phyloP scores from a whole-genome alignment of 2,329 filamentous ascomycete species.

The Canariomyces notabilis region DNA sequence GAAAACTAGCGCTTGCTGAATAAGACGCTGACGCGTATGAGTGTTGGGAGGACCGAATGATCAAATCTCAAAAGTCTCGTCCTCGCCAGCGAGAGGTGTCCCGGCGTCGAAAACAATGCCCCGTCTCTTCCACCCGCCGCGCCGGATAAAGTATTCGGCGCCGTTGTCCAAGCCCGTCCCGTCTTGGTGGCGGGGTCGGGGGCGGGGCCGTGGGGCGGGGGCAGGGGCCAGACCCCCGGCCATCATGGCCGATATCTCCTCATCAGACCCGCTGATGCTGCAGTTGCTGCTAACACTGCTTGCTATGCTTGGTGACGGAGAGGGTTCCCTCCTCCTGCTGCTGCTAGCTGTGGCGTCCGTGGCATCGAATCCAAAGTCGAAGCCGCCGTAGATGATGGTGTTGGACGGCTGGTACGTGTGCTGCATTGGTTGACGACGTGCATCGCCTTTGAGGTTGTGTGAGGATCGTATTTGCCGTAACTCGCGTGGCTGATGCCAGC shows the following conservation, averaged over 20 bases:
- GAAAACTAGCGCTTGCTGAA: too few species aligned
- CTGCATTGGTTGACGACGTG: neutral
- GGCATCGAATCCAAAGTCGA: slow-evolving; percentile 32
- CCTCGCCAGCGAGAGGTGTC: slow-evolving; percentile 21
- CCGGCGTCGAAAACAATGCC: slow-evolving; percentile 31
- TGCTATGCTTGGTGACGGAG: slow-evolving; percentile 17
- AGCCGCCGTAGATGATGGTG: slow-evolving; percentile 29
- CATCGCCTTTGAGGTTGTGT: slow-evolving; percentile 6
- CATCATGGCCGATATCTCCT: neutral
- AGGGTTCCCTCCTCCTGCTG: slow-evolving; percentile 6
- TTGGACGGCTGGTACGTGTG: slow-evolving; percentile 10
- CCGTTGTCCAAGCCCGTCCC: slow-evolving; percentile 14
- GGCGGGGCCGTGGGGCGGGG: slow-evolving; percentile 3
- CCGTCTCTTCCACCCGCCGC: slow-evolving; percentile 34
- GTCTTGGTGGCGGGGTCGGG: neutral
- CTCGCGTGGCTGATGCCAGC: slow-evolving; percentile 14
- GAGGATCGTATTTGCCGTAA: slow-evolving; percentile 19
- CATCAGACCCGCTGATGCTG: slow-evolving; percentile 1
- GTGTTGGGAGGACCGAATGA: too few species aligned
- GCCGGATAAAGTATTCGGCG: slow-evolving; percentile 28
- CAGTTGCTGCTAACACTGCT: slow-evolving; percentile 15
- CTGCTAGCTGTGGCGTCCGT: slow-evolving; percentile 1
- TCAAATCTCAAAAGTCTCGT: slow-evolving; percentile 25
- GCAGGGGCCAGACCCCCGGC: slow-evolving; percentile 7
- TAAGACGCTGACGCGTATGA: too few species aligned